These are phyloP conservation scores for Chloris gayana DNA, from an alignment of 176 grass and related monocot genomes.

Conservation along the genomic window DNA sequence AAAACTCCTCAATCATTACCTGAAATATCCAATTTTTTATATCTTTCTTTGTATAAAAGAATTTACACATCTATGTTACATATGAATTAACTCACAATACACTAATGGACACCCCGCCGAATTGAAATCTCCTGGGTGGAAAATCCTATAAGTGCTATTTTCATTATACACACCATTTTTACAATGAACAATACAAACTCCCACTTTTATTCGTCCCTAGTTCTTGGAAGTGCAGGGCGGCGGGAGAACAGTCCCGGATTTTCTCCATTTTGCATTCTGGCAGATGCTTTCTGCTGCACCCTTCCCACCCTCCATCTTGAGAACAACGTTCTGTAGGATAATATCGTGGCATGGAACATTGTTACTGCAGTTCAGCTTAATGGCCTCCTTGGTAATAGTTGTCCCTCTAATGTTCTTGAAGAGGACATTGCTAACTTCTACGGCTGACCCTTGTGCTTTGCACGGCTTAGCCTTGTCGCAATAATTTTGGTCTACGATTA, in stretches of 20 bases:
- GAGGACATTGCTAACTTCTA: constrained; percentile 51
- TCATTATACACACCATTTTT: not conserved
- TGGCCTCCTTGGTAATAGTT: constrained; percentile 50
- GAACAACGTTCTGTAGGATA: constrained; percentile 48
- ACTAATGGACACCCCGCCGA: not conserved
- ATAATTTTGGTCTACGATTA: constrained; percentile 66
- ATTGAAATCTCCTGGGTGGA: not conserved
- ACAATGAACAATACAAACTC: not conserved
- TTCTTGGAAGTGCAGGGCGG: constrained; percentile 40
- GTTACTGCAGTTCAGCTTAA: constrained; percentile 61
- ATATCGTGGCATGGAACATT: constrained; percentile 39
- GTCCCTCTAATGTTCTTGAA: constrained; percentile 83
- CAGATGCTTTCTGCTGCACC: constrained; percentile 24
- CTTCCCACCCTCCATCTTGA: constrained; percentile 17
- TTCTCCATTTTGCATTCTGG: constrained; percentile 44
- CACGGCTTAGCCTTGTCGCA: constrained; percentile 39
- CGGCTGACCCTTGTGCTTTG: constrained; percentile 26
- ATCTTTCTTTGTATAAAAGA: constrained; percentile 11
- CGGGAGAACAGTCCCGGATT: constrained; percentile 54
- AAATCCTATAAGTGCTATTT: not conserved
- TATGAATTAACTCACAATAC: not conserved
- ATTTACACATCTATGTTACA: not conserved
- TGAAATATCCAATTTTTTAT: not conserved
- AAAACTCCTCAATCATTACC: too few relatives aligned
- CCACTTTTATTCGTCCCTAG: not conserved